phyloP scores from a whole-genome alignment of 345 rosid genomes.

The Kandelia obovata region DNA sequence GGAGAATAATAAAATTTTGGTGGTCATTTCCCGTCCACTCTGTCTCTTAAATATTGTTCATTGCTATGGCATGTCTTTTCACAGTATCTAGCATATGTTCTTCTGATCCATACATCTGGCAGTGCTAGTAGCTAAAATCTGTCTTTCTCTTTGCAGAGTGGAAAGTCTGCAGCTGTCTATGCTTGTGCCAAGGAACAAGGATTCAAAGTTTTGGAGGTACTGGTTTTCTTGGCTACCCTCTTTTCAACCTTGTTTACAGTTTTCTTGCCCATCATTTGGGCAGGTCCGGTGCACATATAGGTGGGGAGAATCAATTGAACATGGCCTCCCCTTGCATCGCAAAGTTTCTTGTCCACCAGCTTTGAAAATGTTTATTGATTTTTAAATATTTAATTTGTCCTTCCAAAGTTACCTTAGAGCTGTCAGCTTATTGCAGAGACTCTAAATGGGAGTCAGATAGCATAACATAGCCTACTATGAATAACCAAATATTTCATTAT shows the following conservation, averaged over 20 bases:
- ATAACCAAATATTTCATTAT: neutral
- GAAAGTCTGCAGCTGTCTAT: slow-evolving; percentile 86
- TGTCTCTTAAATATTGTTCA: neutral
- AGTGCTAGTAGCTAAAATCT: neutral
- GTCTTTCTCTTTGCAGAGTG: slow-evolving; percentile 55
- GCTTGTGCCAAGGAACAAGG: slow-evolving; percentile 96
- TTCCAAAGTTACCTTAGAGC: neutral
- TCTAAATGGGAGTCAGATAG: neutral
- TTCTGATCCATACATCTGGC: slow-evolving; percentile 5
- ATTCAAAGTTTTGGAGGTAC: slow-evolving; percentile 84
- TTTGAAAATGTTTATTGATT: neutral
- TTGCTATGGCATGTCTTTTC: neutral
- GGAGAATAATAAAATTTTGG: too few species aligned
- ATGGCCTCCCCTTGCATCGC: neutral
- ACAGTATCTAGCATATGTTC: neutral
- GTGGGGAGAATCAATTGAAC: neutral
- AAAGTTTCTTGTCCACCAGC: neutral
- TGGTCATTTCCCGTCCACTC: neutral
- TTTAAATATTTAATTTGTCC: neutral
- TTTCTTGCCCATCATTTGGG: neutral
- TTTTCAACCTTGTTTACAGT: slow-evolving; percentile 11
- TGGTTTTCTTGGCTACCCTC: slow-evolving; percentile 12
- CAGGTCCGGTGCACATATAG: neutral
- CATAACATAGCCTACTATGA: neutral
- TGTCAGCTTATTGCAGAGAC: neutral